Evolutionary conservation across 164 flowering plant species (phyloP).

Genomic region (Macadamia tetraphylla): DNA sequence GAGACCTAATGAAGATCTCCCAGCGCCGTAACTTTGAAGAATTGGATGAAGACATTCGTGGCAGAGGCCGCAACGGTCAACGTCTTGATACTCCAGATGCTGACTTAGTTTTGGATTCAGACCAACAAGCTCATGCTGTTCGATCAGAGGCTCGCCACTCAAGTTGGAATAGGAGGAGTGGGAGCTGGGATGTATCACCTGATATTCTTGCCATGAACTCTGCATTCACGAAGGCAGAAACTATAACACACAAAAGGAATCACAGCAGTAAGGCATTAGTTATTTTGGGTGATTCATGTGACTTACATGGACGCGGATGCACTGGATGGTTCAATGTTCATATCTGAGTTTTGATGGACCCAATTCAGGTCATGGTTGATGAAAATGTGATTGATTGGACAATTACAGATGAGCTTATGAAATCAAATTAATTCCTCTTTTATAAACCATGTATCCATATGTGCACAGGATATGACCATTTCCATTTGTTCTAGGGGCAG

Average conservation of each 20-base stretch:
- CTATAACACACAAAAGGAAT: slow-evolving; percentile 20
- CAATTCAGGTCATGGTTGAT: not conserved
- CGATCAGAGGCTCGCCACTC: slow-evolving; percentile 47
- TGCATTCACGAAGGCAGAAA: slow-evolving; percentile 33
- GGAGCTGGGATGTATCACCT: slow-evolving; percentile 68
- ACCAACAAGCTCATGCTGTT: slow-evolving; percentile 38
- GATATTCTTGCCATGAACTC: slow-evolving; percentile 40
- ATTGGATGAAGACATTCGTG: slow-evolving; percentile 56
- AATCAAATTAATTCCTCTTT: not conserved
- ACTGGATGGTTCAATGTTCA: not conserved
- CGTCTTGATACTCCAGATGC: slow-evolving; percentile 42
- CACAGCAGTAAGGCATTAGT: slow-evolving; percentile 8
- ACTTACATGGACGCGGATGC: not conserved
- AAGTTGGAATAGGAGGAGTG: slow-evolving; percentile 63
- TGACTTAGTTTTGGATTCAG: slow-evolving; percentile 47
- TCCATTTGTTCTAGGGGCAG: not conserved
- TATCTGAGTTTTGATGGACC: not conserved
- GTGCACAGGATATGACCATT: not conserved
- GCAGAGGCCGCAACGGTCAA: slow-evolving; percentile 65
- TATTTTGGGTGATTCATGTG: not conserved
- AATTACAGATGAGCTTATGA: not conserved
- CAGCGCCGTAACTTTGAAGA: slow-evolving; percentile 74
- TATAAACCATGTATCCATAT: not conserved
- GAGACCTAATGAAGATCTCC: slow-evolving; percentile 75
- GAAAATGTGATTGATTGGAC: not conserved